Evolutionary conservation across 129 eudicot species (phyloP).

Genomic region (Ambrosia trifida): DNA sequence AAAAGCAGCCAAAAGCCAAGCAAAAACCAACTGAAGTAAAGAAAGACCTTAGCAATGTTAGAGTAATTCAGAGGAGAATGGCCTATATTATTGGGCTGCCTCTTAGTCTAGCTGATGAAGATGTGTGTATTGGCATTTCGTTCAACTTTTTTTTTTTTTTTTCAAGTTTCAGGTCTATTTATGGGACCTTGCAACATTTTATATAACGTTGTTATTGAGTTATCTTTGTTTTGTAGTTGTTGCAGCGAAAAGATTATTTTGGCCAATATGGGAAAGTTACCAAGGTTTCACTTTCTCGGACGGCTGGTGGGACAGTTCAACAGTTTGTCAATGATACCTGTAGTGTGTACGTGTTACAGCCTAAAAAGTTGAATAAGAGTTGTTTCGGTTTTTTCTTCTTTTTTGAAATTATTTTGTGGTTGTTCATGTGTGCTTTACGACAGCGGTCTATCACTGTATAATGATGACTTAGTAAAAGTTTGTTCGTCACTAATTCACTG

Average conservation of each 20-base stretch:
- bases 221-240: slow-evolving; percentile 43
- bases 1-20: slow-evolving; percentile 63
- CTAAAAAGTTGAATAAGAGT: not conserved
- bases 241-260: slow-evolving; percentile 68
- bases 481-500: not conserved
- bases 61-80: slow-evolving; percentile 90
- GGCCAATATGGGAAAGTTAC: slow-evolving; percentile 86
- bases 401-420: not conserved
- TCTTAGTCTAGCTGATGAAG: slow-evolving; percentile 82
- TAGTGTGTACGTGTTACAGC: slow-evolving; percentile 61
- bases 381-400: not conserved
- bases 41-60: slow-evolving; percentile 72
- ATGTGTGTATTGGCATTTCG: slow-evolving; percentile 40
- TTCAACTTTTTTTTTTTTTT: slow-evolving; percentile 7
- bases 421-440: not conserved
- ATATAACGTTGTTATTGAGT: slow-evolving; percentile 7
- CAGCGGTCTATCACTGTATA: not conserved
- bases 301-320: slow-evolving; percentile 78
- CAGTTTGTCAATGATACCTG: slow-evolving; percentile 75
- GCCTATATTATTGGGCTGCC: slow-evolving; percentile 87
- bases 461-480: not conserved
- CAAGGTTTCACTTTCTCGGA: slow-evolving; percentile 77
- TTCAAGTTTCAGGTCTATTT: not conserved
- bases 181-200: not conserved
- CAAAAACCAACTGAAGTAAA: slow-evolving; percentile 63